Percentiles rank a stretch among this genome's conserved stretches.
phyloP scores from a whole-genome alignment of 441 rosid genomes.

The Isatis lusitanica region DNA sequence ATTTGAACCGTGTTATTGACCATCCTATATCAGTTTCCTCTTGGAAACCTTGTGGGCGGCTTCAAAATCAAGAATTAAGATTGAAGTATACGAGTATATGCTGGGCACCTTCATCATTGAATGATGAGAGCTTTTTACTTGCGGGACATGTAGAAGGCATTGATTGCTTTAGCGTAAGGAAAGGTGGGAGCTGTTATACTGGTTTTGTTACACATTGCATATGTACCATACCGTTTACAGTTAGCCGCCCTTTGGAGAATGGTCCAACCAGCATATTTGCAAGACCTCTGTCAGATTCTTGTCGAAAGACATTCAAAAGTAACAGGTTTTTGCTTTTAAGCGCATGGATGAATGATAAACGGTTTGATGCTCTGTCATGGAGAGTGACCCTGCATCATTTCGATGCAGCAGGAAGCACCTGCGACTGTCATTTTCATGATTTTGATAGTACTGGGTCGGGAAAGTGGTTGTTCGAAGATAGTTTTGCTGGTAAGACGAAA shows the following conservation, averaged over 20 bases:
- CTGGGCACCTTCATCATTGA: conserved; percentile 76
- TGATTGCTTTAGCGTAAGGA: conserved; percentile 75
- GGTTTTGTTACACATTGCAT: conserved; percentile 50
- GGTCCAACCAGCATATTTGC: conserved; percentile 70
- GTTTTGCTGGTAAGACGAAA: conserved; percentile 50
- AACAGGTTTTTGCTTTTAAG: conserved; percentile 75
- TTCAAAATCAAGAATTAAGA: conserved; percentile 42
- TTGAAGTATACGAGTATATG: conserved; percentile 70
- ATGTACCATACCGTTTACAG: conserved; percentile 71
- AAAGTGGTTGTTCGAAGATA: conserved; percentile 50
- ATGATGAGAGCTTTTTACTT: conserved; percentile 64
- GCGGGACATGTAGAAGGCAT: conserved; percentile 78
- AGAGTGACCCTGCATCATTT: conserved; percentile 64
- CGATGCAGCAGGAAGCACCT: conserved; percentile 42
- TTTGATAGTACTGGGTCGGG: conserved; percentile 37
- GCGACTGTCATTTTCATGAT: conserved; percentile 54
- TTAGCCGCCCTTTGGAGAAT: conserved; percentile 43
- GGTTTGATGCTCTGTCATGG: conserved; percentile 75
- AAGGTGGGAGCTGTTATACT: conserved; percentile 41
- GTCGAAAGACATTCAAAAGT: conserved; percentile 48
- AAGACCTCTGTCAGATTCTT: conserved; percentile 56
- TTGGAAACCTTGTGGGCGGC: conserved; percentile 70
- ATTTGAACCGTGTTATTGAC: conserved; percentile 44
- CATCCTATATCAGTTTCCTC: conserved; percentile 54
- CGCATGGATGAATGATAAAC: conserved; percentile 58